Base-by-base conservation (phyloP, 306 rosid genomes). In the Quillaja saponaria region DNA sequence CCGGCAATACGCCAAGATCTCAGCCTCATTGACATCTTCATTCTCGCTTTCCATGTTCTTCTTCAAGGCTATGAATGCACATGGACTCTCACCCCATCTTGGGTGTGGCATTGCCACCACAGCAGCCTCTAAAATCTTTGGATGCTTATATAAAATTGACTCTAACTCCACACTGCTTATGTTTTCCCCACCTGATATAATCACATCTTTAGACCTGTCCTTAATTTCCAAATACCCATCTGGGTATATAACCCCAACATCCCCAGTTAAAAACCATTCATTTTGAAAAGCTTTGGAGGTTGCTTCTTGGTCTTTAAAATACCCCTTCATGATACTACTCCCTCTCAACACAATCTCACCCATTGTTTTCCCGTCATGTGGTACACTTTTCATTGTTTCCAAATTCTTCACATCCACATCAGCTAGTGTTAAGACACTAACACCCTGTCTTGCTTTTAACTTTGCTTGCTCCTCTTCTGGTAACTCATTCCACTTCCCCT, bases 101-200 rank as follows among this genome's bases (percentile, higher is more conserved):
- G 82, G 79, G 14, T 92, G 95, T 0, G 96, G 95, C 95, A 88
- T 84, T 42, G 98, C 98, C 21, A 92, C 98, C n/a, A 84, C 96
- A 0, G 96, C 95, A 0, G 88, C 98, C 61, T 92, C 98, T 42
- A 74, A 17, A 28, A 92, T 84, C 48, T 34, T 59, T 0, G 96
- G 96, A 40, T 91, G 96, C 6, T 63, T 61, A 34, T 91, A 89
- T 13, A 92, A 66, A 15, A 86, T 58, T 1, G 37, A 68, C 60
- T 92, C 96, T 7, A 92, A 69, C 56, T 92, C 96, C 0, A 92
- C 94, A 28, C 96, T 88, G 58, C 94, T 86, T 1, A 92, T 86
- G 50, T 92, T 92, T 71, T 92, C 98, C 0, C 98, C 98, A 0
- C 98, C 98, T 0, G 96, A 88, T 12, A 88, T 92, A 12, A 92